Evolutionary conservation across 1,284 basidiomycete genomes (phyloP).

Genomic region (Malassezia vespertilionis): DNA sequence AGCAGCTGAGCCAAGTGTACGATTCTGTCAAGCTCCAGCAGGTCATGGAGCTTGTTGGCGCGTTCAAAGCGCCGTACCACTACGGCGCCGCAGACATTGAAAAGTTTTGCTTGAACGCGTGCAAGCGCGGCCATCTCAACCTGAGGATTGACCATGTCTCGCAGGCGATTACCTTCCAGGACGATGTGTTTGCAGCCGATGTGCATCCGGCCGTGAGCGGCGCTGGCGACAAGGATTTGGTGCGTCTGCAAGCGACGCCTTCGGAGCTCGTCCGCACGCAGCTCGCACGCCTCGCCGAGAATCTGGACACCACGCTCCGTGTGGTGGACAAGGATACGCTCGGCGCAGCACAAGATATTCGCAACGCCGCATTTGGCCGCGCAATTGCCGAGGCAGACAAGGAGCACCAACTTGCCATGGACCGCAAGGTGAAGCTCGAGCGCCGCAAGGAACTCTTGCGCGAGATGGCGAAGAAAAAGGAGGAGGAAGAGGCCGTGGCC

Average conservation of each 20-base stretch:
- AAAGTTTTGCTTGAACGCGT: conserved; percentile 77
- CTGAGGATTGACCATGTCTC: conserved; percentile 82
- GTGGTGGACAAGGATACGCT: conserved; percentile 33
- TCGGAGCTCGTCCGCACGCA: conserved; percentile 46
- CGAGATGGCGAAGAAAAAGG: conserved; percentile 72
- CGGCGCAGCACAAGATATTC: conserved; percentile 29
- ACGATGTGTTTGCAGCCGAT: conserved; percentile 53
- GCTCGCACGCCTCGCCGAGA: conserved; percentile 39
- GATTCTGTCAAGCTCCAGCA: conserved; percentile 60
- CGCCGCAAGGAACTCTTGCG: conserved; percentile 75
- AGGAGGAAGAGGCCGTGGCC: conserved; percentile 76
- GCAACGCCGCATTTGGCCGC: conserved; percentile 31
- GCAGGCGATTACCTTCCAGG: conserved; percentile 74
- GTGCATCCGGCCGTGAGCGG: conserved; percentile 33
- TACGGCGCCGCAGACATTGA: conserved; percentile 48
- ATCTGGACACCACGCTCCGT: conserved; percentile 40
- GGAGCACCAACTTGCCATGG: conserved; percentile 42
- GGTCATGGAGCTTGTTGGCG: conserved; percentile 43
- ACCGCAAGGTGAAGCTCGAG: conserved; percentile 57
- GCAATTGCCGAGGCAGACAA: conserved; percentile 37
- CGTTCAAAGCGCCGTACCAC: conserved; percentile 43
- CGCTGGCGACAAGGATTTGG: conserved; percentile 31
- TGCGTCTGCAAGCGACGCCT: conserved; percentile 39
- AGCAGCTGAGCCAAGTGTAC: conserved; percentile 88
- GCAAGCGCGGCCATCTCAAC: conserved; percentile 73